Conservation (phyloP, 352 stramenopile genomes). For the Globisporangium viniferum region DNA sequence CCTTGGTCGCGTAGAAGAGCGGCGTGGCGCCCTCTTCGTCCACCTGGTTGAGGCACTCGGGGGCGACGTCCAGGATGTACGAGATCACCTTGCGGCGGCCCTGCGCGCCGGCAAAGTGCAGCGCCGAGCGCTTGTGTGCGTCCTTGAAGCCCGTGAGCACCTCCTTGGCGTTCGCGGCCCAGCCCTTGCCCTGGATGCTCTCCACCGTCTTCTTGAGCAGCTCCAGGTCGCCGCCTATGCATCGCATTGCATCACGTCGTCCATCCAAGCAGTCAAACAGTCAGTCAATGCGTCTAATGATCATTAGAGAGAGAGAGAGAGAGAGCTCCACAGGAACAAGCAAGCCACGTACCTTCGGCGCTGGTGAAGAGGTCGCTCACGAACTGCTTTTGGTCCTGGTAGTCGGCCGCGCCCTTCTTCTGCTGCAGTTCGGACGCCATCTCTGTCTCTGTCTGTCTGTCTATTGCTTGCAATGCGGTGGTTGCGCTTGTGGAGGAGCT, state of each 20-base stretch:
- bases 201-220: conserved; percentile 63
- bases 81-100: conserved; percentile 71
- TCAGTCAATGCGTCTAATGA: not conserved
- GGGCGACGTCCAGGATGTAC: conserved; percentile 64
- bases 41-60: conserved; percentile 47
- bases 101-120: conserved; percentile 80
- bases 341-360: conserved; percentile 25
- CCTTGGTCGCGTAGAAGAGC: conserved; percentile 66
- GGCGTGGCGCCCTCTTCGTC: conserved; percentile 73
- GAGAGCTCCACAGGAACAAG: not conserved
- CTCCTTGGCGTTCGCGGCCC: conserved; percentile 45
- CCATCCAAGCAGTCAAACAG: not conserved
- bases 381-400: conserved; percentile 80
- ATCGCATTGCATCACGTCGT: not conserved
- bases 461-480: not conserved
- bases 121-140: conserved; percentile 71
- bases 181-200: conserved; percentile 54
- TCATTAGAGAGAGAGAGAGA: not conserved
- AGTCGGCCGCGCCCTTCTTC: conserved; percentile 60
- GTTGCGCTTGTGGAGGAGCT: not conserved
- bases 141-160: conserved; percentile 77
- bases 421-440: conserved; percentile 48
- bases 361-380: conserved; percentile 65
- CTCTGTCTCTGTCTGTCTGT: conserved; percentile 6
- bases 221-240: conserved; percentile 67